Base-by-base conservation (phyloP, 768 basidiomycete species). In the Suillus bovinus region DNA sequence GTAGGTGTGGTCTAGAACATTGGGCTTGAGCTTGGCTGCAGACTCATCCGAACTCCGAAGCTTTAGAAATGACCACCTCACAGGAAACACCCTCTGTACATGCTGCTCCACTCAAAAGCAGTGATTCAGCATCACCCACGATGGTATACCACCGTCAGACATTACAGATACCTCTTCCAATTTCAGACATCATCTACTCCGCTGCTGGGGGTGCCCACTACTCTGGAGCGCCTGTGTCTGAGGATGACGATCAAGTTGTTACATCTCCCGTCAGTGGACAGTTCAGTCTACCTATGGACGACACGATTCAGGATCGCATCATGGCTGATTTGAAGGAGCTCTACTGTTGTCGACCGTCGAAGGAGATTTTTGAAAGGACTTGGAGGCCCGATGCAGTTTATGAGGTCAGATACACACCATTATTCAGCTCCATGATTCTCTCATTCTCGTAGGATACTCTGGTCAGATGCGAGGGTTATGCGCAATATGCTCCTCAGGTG, bases 121-220 rank as follows among this genome's bases (percentile, higher is more conserved):
- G 14, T 56, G 38, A 39, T 7, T 62, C 68, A 33, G 58, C 61
- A n/a, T 62, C 58, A 29, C 82, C 85, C 1, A 72, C 81, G 8
- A 70, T 77, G 42, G 84, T 76, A 10, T 81, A 80, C 69, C 84
- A 86, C 64, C 74, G 78, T 3, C 74, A 75, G 14, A 69, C 79
- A 24, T 59, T 85, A 7, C 78, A 79, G 14, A 69, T 70, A 59
- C 71, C 77, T 20, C 66, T 86, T 1, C 85, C 83, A 1, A 82
- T 83, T 0, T 76, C 83, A 22, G 78, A 81, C 3, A 72, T 88
- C 10, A 76, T 86, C 39, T 80, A 83, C 65, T 86, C 85, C 0
- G 83, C 86, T 4, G 84, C 84, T 1, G 81, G 85, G 46, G 87
- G 80, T 17, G 85, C 87, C 0, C 87, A 88, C 66, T 89, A 87